Conservation (phyloP, 352 stramenopile species). For the Globisporangium radiosum region DNA sequence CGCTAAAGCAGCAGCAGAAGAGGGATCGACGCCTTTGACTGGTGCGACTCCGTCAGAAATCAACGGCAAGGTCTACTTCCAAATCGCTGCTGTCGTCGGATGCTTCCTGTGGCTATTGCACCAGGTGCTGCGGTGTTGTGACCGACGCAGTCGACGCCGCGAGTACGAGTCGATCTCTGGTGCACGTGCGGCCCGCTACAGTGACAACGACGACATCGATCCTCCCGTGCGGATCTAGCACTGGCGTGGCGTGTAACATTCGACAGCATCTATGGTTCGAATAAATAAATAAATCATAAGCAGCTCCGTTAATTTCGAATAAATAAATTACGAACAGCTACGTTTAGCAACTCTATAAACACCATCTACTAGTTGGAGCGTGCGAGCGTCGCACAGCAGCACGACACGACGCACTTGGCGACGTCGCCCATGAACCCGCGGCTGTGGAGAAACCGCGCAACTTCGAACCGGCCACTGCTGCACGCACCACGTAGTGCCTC, state of each 20-base stretch:
- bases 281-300: too few relatives aligned
- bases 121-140: constrained; percentile 1
- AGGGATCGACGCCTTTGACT: neutral
- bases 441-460: constrained; percentile 9
- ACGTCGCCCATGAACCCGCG: constrained; percentile 12
- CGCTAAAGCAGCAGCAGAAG: neutral
- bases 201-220: neutral
- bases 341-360: too few relatives aligned
- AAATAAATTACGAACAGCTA: neutral
- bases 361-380: constrained; percentile 1
- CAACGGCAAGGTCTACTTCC: neutral
- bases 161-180: neutral
- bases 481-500: constrained; percentile 2
- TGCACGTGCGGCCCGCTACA: too few relatives aligned
- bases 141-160: neutral
- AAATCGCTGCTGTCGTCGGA: neutral
- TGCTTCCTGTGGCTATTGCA: constrained; percentile 2
- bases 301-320: too few relatives aligned
- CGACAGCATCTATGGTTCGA: too few relatives aligned
- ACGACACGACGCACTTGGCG: constrained; percentile 9
- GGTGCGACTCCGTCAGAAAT: too few relatives aligned
- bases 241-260: neutral
- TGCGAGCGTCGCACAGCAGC: constrained; percentile 6
- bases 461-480: constrained; percentile 8
- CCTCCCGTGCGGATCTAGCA: constrained; percentile 1